Conservation (phyloP, 257 asterid genomes). For the Solanum virginianum region DNA sequence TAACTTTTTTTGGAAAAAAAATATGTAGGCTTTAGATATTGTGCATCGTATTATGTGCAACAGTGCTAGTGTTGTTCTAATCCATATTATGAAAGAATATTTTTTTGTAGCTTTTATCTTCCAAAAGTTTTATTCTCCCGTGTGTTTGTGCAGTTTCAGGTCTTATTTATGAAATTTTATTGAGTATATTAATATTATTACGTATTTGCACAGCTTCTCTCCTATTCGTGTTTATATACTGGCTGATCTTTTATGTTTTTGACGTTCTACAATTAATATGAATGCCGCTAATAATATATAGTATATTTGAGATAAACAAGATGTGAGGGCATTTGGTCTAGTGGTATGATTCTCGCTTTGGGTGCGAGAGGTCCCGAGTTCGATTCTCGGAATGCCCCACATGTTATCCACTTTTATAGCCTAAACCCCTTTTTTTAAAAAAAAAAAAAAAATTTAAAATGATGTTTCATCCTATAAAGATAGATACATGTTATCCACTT, state of each 20-base stretch:
- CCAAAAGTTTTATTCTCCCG: not conserved
- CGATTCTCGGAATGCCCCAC: conserved; percentile 79
- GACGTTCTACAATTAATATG: no score
- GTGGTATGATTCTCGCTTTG: conserved; percentile 83
- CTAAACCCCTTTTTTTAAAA: no score
- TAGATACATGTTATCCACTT: no score
- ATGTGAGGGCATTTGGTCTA: conserved; percentile 53
- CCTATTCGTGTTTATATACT: not conserved
- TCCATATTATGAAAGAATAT: not conserved
- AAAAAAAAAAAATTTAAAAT: no score
- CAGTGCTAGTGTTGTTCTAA: not conserved
- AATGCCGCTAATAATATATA: no score
- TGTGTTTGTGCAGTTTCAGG: not conserved
- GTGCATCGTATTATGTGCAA: not conserved
- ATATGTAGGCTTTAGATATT: not conserved
- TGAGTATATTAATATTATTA: no score
- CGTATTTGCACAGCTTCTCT: not conserved
- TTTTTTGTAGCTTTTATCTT: not conserved
- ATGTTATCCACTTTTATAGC: no score
- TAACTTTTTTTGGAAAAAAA: not conserved
- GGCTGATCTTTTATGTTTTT: not conserved
- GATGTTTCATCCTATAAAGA: no score
- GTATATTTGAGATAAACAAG: no score
- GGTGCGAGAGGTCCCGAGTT: conserved; percentile 81
- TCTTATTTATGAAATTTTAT: no score